Percentiles rank a stretch among this genome's conserved stretches.
These are phyloP conservation scores for Paramecium caudatum DNA, from an alignment of 73 alveolate genomes.

Conservation along the genomic window DNA sequence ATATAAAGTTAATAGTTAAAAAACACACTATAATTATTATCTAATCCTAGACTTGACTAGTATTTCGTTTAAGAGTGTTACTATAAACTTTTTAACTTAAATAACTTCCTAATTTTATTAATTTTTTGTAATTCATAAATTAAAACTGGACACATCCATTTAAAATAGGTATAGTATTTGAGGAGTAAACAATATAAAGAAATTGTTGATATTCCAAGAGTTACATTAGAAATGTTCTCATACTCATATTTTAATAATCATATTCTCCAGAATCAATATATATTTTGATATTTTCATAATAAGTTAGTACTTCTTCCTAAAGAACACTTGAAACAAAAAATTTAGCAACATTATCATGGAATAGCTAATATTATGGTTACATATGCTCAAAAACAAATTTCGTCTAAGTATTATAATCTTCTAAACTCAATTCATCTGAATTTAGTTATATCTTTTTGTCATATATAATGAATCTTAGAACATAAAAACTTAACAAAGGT, in stretches of 20 bases:
- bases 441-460: neutral
- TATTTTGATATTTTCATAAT: too few relatives aligned
- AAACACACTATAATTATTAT: neutral
- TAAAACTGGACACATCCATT: neutral
- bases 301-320: too few relatives aligned
- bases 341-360: neutral
- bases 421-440: neutral
- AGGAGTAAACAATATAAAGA: neutral
- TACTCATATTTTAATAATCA: neutral
- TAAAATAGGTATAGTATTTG: neutral
- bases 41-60: neutral
- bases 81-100: neutral
- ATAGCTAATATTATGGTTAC: neutral
- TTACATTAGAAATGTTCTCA: neutral
- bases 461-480: neutral
- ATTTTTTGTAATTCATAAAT: neutral
- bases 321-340: neutral
- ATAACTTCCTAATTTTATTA: neutral
- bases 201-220: neutral
- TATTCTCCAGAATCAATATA: too few relatives aligned
- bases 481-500: conserved; percentile 16
- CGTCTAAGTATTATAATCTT: neutral
- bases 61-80: neutral
- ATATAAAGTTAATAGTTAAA: conserved; percentile 35
- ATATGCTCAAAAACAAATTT: neutral